Base-by-base conservation (phyloP, 805 yeast species). In the Limtongozyma cylindracea region DNA sequence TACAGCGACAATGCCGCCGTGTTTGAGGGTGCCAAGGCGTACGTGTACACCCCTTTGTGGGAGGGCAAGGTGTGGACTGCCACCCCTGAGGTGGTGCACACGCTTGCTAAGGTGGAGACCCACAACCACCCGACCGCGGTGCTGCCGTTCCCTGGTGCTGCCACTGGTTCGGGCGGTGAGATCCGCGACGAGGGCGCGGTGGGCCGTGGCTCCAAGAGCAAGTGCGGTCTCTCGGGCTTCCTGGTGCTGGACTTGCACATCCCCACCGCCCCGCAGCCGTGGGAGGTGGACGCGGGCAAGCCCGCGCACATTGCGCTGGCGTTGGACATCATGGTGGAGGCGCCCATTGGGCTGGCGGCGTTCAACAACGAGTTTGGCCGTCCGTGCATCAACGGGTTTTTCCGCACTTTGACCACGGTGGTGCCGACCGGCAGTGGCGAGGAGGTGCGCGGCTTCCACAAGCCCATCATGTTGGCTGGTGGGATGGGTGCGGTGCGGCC, bases 131-230 rank as follows among this genome's bases (percentile, higher is more conserved):
- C 99, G 24, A 88, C 99, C 13, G 98, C 98, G 1, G 95, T 88
- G 4, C 84, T 96, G 12, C 99, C 99, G 19, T 88, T 78, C 49
- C 82, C 98, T 3, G 99, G 99, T 46, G 99, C 99, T 16, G 92
- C 99, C 19, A 88, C 99, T 9, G 99, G 99, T 30, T 82, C 96
- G 8, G 99, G 99, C 45, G 99, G 99, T 54, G 99, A 88, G 50
- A 88, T 88, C 38, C 76, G 99, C 59, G 99, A 88, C 47, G 99
- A 88, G 53, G 98, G 95, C 51, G 98, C 99, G 15, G 93, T 88
- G 13, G 99, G 99, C 30, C 67, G 95, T 45, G 99, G 99, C 20
- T 84, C 96, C 13, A 78, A 78, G 46, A 65, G 96, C 20, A 84
- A 88, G 49, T 92, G 95, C 39, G 99, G 99, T 24, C 56, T 88